A percentile compares a stretch with the other conserved stretches of the same genome.
Evolutionary conservation across 805 yeast species (phyloP).

Genomic region (Yarrowia bubula): DNA sequence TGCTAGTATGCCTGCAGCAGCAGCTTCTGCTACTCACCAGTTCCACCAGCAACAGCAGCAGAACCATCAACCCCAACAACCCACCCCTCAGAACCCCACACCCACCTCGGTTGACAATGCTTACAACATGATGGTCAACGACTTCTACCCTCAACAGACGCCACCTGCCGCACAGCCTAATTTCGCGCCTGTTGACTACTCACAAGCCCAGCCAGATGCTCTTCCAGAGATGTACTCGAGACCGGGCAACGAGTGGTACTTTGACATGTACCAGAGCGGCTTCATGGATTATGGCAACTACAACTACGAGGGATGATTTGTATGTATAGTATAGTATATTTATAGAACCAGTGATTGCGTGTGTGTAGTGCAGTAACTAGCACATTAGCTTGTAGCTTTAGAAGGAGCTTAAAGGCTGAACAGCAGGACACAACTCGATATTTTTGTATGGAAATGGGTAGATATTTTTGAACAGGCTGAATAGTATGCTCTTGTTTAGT

Average conservation of each 20-base stretch:
- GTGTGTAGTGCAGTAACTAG: no score
- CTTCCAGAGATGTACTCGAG: not conserved
- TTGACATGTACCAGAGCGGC: conserved; percentile 21
- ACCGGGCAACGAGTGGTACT: conserved; percentile 17
- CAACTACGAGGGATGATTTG: conserved; percentile 1
- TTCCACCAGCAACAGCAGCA: not conserved
- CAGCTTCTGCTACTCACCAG: not conserved
- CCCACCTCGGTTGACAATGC: not conserved
- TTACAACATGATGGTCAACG: conserved; percentile 23
- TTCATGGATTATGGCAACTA: conserved; percentile 12
- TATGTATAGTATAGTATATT: not conserved
- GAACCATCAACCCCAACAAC: not conserved
- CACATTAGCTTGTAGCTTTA: no score
- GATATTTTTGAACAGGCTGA: no score
- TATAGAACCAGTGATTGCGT: not conserved
- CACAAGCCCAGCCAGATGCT: not conserved
- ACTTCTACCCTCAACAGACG: conserved; percentile 6
- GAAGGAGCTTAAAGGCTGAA: no score
- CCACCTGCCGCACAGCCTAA: not conserved
- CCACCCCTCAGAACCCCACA: not conserved
- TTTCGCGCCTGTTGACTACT: not conserved
- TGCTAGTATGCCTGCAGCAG: not conserved
- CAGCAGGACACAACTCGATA: no score
- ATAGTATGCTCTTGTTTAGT: no score
- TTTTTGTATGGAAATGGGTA: no score